Percentiles rank a stretch among this genome's conserved stretches.
Evolutionary conservation across 2,329 filamentous ascomycete genomes (phyloP).

Genomic region (Colletotrichum sp.): DNA sequence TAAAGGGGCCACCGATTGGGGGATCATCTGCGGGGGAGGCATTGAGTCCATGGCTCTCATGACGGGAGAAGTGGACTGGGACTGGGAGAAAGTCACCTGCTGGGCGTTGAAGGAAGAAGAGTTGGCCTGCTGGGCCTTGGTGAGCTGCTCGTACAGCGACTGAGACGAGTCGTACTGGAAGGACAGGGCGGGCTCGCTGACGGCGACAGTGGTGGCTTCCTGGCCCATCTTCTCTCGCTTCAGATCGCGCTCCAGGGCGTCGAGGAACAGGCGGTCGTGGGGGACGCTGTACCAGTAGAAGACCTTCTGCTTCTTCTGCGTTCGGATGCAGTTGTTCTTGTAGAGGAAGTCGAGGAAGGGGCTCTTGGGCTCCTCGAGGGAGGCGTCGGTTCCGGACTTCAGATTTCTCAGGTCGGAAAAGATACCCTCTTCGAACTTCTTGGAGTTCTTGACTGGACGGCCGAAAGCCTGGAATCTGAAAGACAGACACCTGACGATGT

Average conservation of each 20-base stretch:
- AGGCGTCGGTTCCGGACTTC: slow-evolving; percentile 97
- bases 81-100: slow-evolving; percentile 69
- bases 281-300: slow-evolving; percentile 99
- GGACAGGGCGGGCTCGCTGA: slow-evolving; percentile 95
- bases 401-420: slow-evolving; percentile 98
- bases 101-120: slow-evolving; percentile 94
- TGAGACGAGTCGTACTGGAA: slow-evolving; percentile 99
- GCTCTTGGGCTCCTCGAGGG: slow-evolving; percentile 98
- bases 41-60: slow-evolving; percentile 92
- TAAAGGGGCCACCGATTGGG: slow-evolving; percentile 60
- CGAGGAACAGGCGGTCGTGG: slow-evolving; percentile 95
- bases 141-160: slow-evolving; percentile 98
- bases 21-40: slow-evolving; percentile 87
- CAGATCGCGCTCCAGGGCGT: slow-evolving; percentile 94
- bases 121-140: slow-evolving; percentile 98
- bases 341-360: slow-evolving; percentile 98
- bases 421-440: slow-evolving; percentile 99
- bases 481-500: slow-evolving; percentile 96
- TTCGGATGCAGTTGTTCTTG: slow-evolving; percentile 99
- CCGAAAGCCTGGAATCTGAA: slow-evolving; percentile 99
- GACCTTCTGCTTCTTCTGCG: slow-evolving; percentile 99
- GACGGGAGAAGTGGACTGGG: slow-evolving; percentile 85
- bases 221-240: slow-evolving; percentile 99
- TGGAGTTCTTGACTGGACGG: slow-evolving; percentile 97
- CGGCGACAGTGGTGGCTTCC: slow-evolving; percentile 94